Evolutionary conservation across 2,329 filamentous ascomycete genomes (phyloP).

Genomic region (Curvularia lunata): DNA sequence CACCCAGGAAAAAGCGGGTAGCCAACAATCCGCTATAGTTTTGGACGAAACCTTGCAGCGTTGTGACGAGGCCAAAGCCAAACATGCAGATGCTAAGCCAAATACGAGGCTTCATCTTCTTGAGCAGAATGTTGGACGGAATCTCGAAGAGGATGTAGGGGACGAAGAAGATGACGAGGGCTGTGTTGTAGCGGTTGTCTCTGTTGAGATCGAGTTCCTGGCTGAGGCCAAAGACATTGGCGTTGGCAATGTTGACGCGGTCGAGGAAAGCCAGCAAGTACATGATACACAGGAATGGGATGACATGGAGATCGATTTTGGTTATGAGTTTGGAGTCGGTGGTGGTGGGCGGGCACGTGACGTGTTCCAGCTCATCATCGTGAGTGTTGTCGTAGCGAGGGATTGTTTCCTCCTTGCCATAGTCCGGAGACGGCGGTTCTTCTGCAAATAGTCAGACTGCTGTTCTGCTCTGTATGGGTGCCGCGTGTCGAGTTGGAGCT

Average conservation of each 20-base stretch:
- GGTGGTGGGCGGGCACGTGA: slow-evolving; percentile 56
- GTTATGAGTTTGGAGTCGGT: slow-evolving; percentile 56
- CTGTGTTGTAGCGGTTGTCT: slow-evolving; percentile 57
- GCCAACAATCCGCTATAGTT: slow-evolving; percentile 79
- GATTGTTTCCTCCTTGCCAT: slow-evolving; percentile 21
- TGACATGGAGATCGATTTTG: slow-evolving; percentile 56
- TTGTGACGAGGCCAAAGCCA: slow-evolving; percentile 69
- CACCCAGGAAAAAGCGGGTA: slow-evolving; percentile 81
- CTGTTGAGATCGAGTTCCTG: slow-evolving; percentile 53
- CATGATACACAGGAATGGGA: slow-evolving; percentile 59
- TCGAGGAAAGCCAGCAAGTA: slow-evolving; percentile 60
- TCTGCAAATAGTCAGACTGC: slow-evolving; percentile 26
- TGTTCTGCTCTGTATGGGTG: background rate
- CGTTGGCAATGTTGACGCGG: slow-evolving; percentile 61
- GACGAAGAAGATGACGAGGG: slow-evolving; percentile 62
- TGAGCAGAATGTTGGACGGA: slow-evolving; percentile 59
- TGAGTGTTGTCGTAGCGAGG: slow-evolving; percentile 44
- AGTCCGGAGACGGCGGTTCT: slow-evolving; percentile 24
- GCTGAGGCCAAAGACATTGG: slow-evolving; percentile 58
- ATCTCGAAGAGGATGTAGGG: slow-evolving; percentile 62
- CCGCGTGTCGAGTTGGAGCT: background rate
- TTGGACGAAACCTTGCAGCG: slow-evolving; percentile 76
- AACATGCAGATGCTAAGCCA: slow-evolving; percentile 82
- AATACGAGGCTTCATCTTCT: slow-evolving; percentile 59
- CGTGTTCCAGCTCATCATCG: slow-evolving; percentile 48